Evolutionary conservation across 208 protist genomes (phyloP).

Genomic region (Zelonia costaricensis): DNA sequence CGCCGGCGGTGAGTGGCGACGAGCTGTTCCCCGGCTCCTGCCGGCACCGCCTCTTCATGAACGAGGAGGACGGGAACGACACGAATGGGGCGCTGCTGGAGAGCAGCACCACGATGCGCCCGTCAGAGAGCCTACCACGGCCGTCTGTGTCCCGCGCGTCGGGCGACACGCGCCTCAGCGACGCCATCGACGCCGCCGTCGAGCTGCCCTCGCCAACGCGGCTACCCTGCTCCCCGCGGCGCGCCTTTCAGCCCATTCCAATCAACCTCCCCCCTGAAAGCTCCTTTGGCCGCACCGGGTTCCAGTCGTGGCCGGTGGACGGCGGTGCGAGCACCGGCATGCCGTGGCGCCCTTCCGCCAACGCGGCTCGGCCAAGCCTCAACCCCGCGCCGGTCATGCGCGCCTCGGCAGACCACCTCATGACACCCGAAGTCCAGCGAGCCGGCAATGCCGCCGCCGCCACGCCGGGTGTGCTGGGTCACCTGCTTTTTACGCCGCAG

Average conservation of each 20-base stretch:
- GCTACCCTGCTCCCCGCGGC: conserved; percentile 13
- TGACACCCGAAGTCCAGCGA: conserved; percentile 43
- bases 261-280: conserved; percentile 11
- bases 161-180: conserved; percentile 11
- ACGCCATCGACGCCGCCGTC: background rate
- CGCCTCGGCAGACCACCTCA: conserved; percentile 3
- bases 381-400: too few relatives aligned
- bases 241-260: conserved; percentile 29
- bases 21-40: conserved; percentile 17
- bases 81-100: background rate
- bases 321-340: background rate
- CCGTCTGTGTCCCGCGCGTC: conserved; percentile 14
- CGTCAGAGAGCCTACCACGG: conserved; percentile 23
- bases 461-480: conserved; percentile 4
- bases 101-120: conserved; percentile 18
- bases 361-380: background rate
- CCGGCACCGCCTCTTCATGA: conserved; percentile 24
- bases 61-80: conserved; percentile 20
- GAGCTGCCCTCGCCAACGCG: conserved; percentile 20
- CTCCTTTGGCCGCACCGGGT: conserved; percentile 20
- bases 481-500: conserved; percentile 68
- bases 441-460: background rate
- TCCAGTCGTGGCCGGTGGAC: conserved; percentile 12
- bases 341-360: conserved; percentile 8
- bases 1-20: conserved; percentile 18